Evolutionary conservation across 495 filamentous ascomycete species (phyloP).

Genomic region (Tuber calosporum): DNA sequence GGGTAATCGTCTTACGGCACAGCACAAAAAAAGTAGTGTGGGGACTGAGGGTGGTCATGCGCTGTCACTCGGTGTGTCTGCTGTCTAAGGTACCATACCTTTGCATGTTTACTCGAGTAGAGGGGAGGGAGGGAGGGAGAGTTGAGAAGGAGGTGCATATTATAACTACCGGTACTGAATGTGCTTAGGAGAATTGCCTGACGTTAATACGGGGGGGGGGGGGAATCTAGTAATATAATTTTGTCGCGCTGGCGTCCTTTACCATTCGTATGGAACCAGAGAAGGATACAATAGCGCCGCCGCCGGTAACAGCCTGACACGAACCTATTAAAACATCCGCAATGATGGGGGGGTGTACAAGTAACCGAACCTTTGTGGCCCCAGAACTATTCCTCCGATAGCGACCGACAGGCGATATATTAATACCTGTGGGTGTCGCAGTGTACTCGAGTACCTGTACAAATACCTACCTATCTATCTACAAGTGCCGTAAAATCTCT

Average conservation of each 20-base stretch:
- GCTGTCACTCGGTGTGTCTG: neutral
- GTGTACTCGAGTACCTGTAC: too few relatives aligned
- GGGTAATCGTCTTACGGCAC: neutral
- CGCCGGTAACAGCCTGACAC: neutral
- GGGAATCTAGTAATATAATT: neutral
- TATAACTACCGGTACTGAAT: neutral
- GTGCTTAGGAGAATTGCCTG: neutral
- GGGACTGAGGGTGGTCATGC: neutral
- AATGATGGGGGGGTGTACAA: neutral
- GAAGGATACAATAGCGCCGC: too few relatives aligned
- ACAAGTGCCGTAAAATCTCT: too few relatives aligned
- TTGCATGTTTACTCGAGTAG: neutral
- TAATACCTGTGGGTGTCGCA: neutral
- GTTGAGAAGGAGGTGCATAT: neutral
- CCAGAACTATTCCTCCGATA: neutral
- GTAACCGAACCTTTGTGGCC: neutral
- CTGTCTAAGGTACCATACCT: neutral
- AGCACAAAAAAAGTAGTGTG: neutral
- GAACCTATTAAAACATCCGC: neutral
- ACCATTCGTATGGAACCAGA: too few relatives aligned
- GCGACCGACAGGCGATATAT: neutral
- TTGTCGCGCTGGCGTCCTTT: neutral
- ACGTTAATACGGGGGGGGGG: too few relatives aligned
- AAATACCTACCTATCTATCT: too few relatives aligned
- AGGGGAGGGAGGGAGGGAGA: neutral